Conservation (phyloP, 2,329 filamentous ascomycete species). For the Fusarium caatingaense region DNA sequence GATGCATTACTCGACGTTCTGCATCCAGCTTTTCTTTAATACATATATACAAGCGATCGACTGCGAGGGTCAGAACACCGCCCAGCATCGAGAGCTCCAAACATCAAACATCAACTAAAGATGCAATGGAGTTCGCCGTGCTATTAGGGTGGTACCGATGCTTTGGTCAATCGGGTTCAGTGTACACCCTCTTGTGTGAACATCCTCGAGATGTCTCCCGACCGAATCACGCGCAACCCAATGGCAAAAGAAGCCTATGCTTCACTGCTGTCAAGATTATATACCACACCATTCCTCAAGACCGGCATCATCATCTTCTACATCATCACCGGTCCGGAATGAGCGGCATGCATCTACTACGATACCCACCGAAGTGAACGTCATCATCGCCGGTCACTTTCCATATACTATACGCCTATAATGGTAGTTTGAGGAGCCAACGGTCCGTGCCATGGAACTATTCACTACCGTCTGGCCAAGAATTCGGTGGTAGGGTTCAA, state of each 20-base stretch:
- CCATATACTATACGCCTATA: not conserved
- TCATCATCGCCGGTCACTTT: not conserved
- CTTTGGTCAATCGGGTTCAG: not conserved
- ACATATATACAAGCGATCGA: not conserved
- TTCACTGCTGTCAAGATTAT: not conserved
- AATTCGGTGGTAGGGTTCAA: not conserved
- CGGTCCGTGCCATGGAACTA: not conserved
- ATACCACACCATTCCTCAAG: not conserved
- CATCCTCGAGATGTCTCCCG: not conserved
- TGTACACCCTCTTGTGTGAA: not conserved
- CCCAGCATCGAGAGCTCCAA: not conserved
- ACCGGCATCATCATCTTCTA: not conserved
- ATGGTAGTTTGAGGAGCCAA: not conserved
- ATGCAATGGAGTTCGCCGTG: not conserved
- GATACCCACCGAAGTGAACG: not conserved
- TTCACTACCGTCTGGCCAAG: not conserved
- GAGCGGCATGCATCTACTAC: not conserved
- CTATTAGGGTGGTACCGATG: accelerated
- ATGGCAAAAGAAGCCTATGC: not conserved
- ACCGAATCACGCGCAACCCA: not conserved
- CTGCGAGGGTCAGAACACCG: accelerated
- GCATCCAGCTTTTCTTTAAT: not conserved
- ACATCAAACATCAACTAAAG: not conserved
- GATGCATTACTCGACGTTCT: not conserved
- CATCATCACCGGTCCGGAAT: not conserved